Conservation (phyloP, 169 alveolate species). For the Plasmodium fragile region DNA sequence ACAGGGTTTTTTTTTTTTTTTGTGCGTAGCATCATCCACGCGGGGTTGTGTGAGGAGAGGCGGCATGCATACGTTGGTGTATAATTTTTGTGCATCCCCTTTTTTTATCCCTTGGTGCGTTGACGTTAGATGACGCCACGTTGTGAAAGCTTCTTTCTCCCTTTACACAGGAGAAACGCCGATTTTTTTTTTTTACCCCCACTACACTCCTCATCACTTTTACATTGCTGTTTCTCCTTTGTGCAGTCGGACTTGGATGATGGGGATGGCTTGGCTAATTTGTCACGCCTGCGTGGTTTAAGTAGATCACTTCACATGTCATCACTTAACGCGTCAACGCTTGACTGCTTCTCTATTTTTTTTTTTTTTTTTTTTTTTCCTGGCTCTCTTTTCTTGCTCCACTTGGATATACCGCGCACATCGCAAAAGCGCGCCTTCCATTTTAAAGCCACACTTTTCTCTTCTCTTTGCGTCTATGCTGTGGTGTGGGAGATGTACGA, state of each 20-base stretch:
- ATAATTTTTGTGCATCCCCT: not conserved
- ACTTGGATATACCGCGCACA: not conserved
- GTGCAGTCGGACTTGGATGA: not conserved
- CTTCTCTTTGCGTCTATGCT: not conserved
- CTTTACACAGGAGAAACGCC: not conserved
- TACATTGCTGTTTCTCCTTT: not conserved
- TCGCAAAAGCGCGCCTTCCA: not conserved
- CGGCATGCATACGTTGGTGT: not conserved
- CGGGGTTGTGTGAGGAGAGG: not conserved
- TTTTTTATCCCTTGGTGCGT: not conserved
- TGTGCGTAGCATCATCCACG: not conserved
- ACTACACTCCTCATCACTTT: not conserved
- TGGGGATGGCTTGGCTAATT: not conserved
- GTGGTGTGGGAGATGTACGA: not conserved
- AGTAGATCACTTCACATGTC: not conserved
- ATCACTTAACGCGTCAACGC: not conserved
- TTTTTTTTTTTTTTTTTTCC: not conserved
- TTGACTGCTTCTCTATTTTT: not conserved
- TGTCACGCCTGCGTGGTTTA: not conserved
- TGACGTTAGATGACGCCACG: not conserved
- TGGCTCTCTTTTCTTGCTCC: not conserved
- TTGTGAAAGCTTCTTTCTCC: not conserved
- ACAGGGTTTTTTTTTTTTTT: not conserved
- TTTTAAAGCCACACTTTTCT: not conserved
- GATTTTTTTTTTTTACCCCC: no score